Evolutionary conservation across 352 stramenopile species (phyloP).

Genomic region (Phytophthora lateralis): DNA sequence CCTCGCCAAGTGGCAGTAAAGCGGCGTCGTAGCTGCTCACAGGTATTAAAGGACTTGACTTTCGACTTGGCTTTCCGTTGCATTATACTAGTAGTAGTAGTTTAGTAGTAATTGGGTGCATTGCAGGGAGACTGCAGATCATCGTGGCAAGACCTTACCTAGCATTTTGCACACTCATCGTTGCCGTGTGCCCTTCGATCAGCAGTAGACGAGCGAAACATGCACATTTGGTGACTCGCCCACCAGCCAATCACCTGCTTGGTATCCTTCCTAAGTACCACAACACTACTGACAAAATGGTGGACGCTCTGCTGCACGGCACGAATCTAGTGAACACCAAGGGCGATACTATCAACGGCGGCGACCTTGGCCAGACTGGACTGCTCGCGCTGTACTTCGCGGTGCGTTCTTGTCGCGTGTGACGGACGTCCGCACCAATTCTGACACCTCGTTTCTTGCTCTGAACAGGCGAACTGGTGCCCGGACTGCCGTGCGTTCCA

Average conservation of each 20-base stretch:
- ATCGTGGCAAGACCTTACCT: background rate
- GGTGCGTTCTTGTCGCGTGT: constrained; percentile 29
- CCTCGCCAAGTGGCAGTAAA: constrained; percentile 47
- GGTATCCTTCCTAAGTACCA: constrained; percentile 3
- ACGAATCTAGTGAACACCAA: constrained; percentile 61
- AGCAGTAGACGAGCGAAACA: constrained; percentile 13
- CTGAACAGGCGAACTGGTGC: constrained; percentile 77
- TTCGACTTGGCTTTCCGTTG: background rate
- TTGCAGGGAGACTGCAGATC: background rate
- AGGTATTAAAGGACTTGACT: background rate
- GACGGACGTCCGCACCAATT: background rate
- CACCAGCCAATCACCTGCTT: constrained; percentile 16
- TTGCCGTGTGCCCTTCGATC: background rate
- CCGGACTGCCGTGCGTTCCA: constrained; percentile 79
- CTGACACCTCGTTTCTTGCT: constrained; percentile 8
- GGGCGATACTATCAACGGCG: constrained; percentile 48
- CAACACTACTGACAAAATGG: too few species aligned
- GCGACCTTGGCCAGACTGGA: constrained; percentile 34
- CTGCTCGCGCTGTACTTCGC: constrained; percentile 78
- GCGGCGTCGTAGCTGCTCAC: background rate
- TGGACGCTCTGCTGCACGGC: constrained; percentile 44
- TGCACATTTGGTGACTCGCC: constrained; percentile 1
- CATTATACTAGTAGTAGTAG: too few species aligned
- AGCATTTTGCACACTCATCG: background rate
- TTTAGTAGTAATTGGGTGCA: background rate